A percentile compares a stretch with the other conserved stretches of the same genome.
Evolutionary conservation across 352 stramenopile genomes (phyloP).

Genomic region (Pythium brachiatum): DNA sequence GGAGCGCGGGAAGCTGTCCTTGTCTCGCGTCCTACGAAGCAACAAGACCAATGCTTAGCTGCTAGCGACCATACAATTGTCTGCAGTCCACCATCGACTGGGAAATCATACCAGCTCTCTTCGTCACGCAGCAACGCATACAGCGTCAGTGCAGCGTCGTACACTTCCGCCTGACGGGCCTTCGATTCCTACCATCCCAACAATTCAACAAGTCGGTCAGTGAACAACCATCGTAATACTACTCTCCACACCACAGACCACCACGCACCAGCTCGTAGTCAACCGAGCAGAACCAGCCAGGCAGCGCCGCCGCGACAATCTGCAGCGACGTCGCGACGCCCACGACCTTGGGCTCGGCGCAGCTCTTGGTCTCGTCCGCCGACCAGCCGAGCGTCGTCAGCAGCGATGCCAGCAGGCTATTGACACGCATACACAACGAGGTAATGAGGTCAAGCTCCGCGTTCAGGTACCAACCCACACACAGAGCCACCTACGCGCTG

Average conservation of each 20-base stretch:
- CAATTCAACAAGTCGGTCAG: background rate
- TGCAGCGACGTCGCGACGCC: constrained; percentile 55
- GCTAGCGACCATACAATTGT: too few species aligned
- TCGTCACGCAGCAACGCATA: constrained; percentile 70
- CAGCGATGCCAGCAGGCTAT: constrained; percentile 33
- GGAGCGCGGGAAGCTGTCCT: constrained; percentile 76
- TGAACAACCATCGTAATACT: background rate
- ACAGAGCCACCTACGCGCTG: background rate
- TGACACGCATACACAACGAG: too few species aligned
- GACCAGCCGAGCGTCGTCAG: constrained; percentile 44
- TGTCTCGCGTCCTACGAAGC: constrained; percentile 56
- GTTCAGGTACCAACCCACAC: too few species aligned
- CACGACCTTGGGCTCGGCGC: constrained; percentile 34
- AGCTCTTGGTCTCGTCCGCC: constrained; percentile 30
- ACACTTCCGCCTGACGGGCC: constrained; percentile 44
- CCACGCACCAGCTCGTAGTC: constrained; percentile 49
- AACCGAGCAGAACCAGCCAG: constrained; percentile 67
- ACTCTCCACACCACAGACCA: background rate
- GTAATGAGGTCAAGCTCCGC: too few species aligned
- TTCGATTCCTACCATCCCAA: constrained; percentile 32
- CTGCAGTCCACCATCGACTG: too few species aligned
- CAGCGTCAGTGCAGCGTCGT: constrained; percentile 47
- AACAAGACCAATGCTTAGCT: background rate
- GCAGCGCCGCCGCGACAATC: constrained; percentile 37
- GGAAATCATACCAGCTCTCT: constrained; percentile 49